Evolutionary conservation across 805 yeast species (phyloP), one percentile per base, ranked within the genome.

Genomic region (Sungouiella thailandica): DNA sequence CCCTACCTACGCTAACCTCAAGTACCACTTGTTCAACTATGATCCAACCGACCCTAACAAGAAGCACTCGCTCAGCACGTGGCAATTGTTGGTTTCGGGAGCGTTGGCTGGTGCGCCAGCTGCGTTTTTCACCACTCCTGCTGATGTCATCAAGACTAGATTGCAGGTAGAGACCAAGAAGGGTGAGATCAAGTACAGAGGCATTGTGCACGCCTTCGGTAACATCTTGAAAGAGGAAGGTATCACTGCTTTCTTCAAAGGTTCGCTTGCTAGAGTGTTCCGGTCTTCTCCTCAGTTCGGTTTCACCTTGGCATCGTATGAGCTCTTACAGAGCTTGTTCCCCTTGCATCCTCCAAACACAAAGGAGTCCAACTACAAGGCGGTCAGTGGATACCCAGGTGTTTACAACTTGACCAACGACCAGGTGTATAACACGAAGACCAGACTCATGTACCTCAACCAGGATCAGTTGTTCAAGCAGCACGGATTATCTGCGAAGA

Each of bases 281-380:
- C 76, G 97, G 62, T 89, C 97, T 4, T 88, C 97, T 1, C 98
- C 98, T 6, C 98, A 90, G 62, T 90, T 90, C 59, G 98, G 97
- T 35, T 89, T 89, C 64, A 90, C 98, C 5, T 73, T 90, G 51
- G 97, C 97, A n/a, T 89, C 96, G 17, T 90, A 93, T 62, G 98
- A 90, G 61, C 60, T 93, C 22, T 79, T 90, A 60, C 95, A 90
- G 57, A 75, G 71, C 30, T 51, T 80, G 50, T 68, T 87, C 61
- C 96, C 96, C 29, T 72, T 83, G 44, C 78, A 67, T 60, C 71
- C 72, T 25, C 68, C 71, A 26, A 55, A 58, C 39, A 64, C 72
- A 32, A 58, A 53, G 33, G 66, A 60, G 31, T 65, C 72, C 18
- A 65, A 61, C 46, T 67, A 65, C 46, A 67, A 64, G 43, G 60